Conservation (phyloP, 2,329 filamentous ascomycete species). For the Rutstroemia sydowiana region DNA sequence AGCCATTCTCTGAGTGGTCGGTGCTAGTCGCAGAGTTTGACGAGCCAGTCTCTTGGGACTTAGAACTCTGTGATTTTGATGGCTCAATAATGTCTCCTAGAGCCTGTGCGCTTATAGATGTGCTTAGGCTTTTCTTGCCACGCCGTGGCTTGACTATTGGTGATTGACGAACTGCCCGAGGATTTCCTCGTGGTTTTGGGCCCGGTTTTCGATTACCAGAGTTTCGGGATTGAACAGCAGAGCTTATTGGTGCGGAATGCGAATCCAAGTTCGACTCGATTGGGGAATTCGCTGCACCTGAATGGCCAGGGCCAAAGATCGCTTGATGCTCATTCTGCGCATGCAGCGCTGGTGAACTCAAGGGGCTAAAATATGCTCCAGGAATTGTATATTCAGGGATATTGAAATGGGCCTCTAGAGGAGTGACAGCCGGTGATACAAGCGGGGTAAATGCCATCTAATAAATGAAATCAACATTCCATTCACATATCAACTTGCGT, state of each 20-base stretch:
- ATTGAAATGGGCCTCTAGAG: slow-evolving; percentile 62
- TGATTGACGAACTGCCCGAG: slow-evolving; percentile 32
- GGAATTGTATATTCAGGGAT: slow-evolving; percentile 49
- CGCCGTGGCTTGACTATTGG: slow-evolving; percentile 35
- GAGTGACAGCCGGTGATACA: slow-evolving; percentile 77
- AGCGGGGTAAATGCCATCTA: slow-evolving; percentile 73
- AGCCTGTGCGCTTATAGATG: slow-evolving; percentile 37
- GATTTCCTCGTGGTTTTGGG: slow-evolving; percentile 20
- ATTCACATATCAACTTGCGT: background rate
- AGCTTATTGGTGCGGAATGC: slow-evolving; percentile 22
- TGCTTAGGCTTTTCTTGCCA: slow-evolving; percentile 36
- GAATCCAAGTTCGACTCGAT: slow-evolving; percentile 26
- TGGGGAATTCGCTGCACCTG: slow-evolving; percentile 30
- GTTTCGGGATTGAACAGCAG: slow-evolving; percentile 20
- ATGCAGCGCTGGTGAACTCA: slow-evolving; percentile 73
- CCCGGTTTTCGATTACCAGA: slow-evolving; percentile 8
- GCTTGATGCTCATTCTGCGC: slow-evolving; percentile 53
- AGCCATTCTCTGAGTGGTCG: slow-evolving; percentile 55
- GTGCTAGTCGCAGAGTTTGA: slow-evolving; percentile 29
- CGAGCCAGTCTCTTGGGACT: slow-evolving; percentile 32
- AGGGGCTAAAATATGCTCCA: slow-evolving; percentile 71
- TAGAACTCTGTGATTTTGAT: slow-evolving; percentile 28
- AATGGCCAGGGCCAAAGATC: slow-evolving; percentile 32
- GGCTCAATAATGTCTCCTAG: slow-evolving; percentile 32
- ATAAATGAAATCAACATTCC: background rate